Conservation (phyloP, 129 eudicot genomes). For the Solidago caesia region DNA sequence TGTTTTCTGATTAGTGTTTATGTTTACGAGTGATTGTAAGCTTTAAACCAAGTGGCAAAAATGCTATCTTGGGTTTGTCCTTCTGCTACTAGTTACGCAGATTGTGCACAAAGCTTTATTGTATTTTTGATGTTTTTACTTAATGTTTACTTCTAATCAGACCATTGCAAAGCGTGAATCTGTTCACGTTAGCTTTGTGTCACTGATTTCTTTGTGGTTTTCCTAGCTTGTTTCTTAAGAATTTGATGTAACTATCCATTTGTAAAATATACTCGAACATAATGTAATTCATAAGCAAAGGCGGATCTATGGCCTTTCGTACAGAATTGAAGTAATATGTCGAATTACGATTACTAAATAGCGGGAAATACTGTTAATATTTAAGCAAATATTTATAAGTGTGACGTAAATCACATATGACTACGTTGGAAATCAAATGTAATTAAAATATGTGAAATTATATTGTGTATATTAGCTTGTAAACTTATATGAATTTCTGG, state of each 20-base stretch:
- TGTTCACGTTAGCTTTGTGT: conserved; percentile 21
- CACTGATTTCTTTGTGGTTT: background rate
- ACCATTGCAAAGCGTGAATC: conserved; percentile 2
- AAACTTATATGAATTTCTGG: too few species aligned
- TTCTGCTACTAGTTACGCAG: conserved; percentile 34
- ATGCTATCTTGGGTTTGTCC: conserved; percentile 19
- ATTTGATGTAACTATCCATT: conserved; percentile 6
- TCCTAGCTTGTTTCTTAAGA: background rate
- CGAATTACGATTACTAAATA: too few species aligned
- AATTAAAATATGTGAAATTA: too few species aligned
- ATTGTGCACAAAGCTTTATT: conserved; percentile 17
- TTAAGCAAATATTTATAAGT: too few species aligned
- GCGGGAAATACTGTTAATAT: too few species aligned
- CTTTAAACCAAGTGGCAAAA: conserved; percentile 17
- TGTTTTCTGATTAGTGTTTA: background rate
- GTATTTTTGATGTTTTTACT: background rate
- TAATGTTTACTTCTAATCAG: background rate
- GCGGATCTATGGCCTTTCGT: conserved; percentile 13
- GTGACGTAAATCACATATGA: too few species aligned
- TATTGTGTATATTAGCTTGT: too few species aligned
- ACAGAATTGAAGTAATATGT: too few species aligned
- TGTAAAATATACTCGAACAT: background rate
- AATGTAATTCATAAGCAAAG: conserved; percentile 20
- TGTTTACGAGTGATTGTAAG: conserved; percentile 8
- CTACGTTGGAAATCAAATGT: too few species aligned